phyloP scores from a whole-genome alignment of 257 asterid species.

The Solanum sitiens region DNA sequence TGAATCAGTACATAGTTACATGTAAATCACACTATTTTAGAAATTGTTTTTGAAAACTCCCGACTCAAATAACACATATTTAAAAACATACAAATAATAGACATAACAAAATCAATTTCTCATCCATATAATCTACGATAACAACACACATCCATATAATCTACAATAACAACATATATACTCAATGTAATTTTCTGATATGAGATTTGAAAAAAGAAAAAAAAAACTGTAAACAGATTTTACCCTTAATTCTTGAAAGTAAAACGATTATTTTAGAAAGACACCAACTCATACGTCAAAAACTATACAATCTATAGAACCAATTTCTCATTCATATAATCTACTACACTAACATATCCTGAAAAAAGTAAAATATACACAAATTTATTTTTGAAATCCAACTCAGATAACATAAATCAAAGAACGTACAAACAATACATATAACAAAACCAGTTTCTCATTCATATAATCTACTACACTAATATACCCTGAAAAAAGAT shows the following conservation, averaged over 20 bases:
- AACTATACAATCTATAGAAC: no score
- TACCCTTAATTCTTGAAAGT: no score
- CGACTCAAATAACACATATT: no score
- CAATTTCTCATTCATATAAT: neutral
- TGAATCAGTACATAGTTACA: neutral
- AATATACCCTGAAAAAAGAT: neutral
- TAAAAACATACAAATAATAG: no score
- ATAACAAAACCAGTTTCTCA: neutral
- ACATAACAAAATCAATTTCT: no score
- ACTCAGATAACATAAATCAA: neutral
- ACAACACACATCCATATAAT: neutral
- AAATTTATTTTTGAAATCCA: neutral
- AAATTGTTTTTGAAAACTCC: neutral
- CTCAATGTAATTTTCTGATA: neutral
- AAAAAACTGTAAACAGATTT: accelerated
- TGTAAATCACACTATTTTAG: neutral
- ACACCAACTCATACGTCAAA: no score
- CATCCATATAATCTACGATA: neutral
- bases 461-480: neutral
- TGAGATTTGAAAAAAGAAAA: no score
- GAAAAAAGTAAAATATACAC: neutral
- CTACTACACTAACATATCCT: neutral
- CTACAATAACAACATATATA: neutral
- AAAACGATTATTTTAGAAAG: no score
- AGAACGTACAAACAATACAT: no score